Base-by-base conservation (phyloP, 352 stramenopile species). In the Globisporangium cystogenes region DNA sequence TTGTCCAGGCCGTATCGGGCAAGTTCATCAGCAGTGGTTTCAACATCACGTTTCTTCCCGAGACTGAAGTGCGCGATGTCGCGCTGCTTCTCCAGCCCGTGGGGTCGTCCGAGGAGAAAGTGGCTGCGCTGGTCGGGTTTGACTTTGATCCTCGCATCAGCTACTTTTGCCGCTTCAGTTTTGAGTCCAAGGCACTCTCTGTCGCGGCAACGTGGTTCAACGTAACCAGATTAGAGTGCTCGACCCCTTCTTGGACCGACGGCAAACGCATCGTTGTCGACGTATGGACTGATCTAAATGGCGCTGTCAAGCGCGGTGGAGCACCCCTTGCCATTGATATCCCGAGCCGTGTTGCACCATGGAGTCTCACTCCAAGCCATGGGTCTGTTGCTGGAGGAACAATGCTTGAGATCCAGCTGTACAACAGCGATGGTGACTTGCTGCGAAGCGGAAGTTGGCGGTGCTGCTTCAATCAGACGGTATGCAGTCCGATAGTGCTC, bases 91-190 rank as follows among this genome's bases (percentile, higher is more conserved):
- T 23, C n/a, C 29, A 27, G 12, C 23, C 27, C 40, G 20, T 4
- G 18, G 46, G 1, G 8, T 23, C 20, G 8, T 29, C 41, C 7
- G 21, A 37, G 4, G 41, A 56, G 6, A 43, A 20, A 26, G 53
- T 42, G 1, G 43, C 81, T 14, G 53, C 50, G 0, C 51, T 84
- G 5, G 41, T 43, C 33, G 77, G 77, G 1, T 62, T 64, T 33
- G 49, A 81, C 64, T 89, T 86, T 56, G 60, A 77, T 40, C 1
- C 48, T 20, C 47, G 54, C 7, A 50, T 64, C 11, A 49, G 60
- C 5, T 40, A 79, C 0, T n/a, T 63, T 16, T 89, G 77, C 40
- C 69, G 60, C 1, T 82, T 82, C 51, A 50, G 72, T 12, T 57
- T 64, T 10, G 35, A 41, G 4, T 24, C 41, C 0, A 62, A 63